Percentiles rank a stretch among this genome's conserved stretches.
Conservation (phyloP, 148 eudicot species). For the Rhododendron molle region DNA sequence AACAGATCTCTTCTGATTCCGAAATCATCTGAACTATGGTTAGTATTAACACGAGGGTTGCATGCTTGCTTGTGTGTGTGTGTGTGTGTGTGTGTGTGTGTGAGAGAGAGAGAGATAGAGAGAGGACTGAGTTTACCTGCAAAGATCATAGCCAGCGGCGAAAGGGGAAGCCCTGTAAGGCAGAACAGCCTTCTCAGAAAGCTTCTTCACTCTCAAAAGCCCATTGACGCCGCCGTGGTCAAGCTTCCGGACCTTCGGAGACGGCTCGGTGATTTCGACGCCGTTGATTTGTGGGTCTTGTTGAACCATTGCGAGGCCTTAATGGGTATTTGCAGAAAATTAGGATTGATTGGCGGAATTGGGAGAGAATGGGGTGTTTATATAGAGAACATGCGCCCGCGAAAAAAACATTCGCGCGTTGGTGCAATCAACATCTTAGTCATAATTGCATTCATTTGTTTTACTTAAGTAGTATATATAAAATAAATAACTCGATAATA, state of each 20-base stretch:
- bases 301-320: constrained; percentile 35
- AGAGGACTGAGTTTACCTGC: constrained; percentile 33
- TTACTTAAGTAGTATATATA: too few relatives aligned
- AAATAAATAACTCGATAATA: too few relatives aligned
- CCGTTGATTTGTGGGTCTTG: constrained; percentile 14
- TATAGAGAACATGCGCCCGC: background rate
- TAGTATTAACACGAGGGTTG: too few relatives aligned
- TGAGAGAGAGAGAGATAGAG: background rate
- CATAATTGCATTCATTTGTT: too few relatives aligned
- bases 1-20: too few relatives aligned
- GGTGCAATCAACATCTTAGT: too few relatives aligned
- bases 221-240: constrained; percentile 22
- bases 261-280: constrained; percentile 42
- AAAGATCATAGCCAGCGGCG: constrained; percentile 86
- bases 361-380: background rate
- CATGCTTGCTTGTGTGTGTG: too few relatives aligned
- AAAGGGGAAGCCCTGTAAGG: constrained; percentile 66
- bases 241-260: constrained; percentile 51
- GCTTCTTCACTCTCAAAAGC: constrained; percentile 56
- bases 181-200: constrained; percentile 70
- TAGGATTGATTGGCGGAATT: background rate
- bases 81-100: too few relatives aligned
- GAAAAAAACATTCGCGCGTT: background rate
- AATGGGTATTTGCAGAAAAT: background rate
- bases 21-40: too few relatives aligned